Conservation (phyloP, 1,139 yeast species). For the Protomyces macrosporus region DNA sequence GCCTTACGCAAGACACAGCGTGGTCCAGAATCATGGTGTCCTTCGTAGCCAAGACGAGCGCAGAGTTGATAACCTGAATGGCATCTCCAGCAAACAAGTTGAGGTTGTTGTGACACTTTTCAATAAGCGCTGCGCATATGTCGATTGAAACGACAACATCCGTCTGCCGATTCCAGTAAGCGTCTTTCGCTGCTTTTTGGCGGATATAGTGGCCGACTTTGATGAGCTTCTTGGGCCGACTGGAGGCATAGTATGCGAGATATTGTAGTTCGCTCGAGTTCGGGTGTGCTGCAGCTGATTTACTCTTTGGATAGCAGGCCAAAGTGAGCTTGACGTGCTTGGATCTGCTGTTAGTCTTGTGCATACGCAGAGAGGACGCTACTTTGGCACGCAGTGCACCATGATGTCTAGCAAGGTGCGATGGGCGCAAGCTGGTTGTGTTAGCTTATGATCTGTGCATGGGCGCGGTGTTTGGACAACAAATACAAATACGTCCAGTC, state of each 20-base stretch:
- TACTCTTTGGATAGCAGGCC: slow-evolving; percentile 90
- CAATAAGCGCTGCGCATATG: slow-evolving; percentile 63
- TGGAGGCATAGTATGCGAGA: slow-evolving; percentile 83
- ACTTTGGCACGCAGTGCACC: slow-evolving; percentile 36
- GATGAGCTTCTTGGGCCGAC: slow-evolving; percentile 79
- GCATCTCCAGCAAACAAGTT: slow-evolving; percentile 65
- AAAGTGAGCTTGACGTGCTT: slow-evolving; percentile 85
- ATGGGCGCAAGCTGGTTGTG: too few relatives aligned
- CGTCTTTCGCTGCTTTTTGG: slow-evolving; percentile 60
- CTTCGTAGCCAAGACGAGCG: slow-evolving; percentile 42
- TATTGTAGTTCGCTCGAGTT: slow-evolving; percentile 87
- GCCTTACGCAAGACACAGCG: slow-evolving; percentile 38
- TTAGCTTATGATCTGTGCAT: too few relatives aligned
- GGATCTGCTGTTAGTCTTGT: not conserved
- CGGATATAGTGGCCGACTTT: slow-evolving; percentile 71
- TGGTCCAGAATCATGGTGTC: slow-evolving; percentile 57
- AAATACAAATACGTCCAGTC: too few relatives aligned
- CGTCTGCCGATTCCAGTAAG: slow-evolving; percentile 48
- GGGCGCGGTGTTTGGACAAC: too few relatives aligned
- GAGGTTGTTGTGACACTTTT: slow-evolving; percentile 72
- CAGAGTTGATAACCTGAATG: slow-evolving; percentile 42
- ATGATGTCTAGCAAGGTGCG: not conserved
- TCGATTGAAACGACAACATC: slow-evolving; percentile 76
- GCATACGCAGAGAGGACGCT: not conserved
- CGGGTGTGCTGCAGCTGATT: slow-evolving; percentile 78